Percentiles rank a stretch among this genome's conserved stretches.
Conservation (phyloP, 1,284 basidiomycete species). For the Puccinia horiana region DNA sequence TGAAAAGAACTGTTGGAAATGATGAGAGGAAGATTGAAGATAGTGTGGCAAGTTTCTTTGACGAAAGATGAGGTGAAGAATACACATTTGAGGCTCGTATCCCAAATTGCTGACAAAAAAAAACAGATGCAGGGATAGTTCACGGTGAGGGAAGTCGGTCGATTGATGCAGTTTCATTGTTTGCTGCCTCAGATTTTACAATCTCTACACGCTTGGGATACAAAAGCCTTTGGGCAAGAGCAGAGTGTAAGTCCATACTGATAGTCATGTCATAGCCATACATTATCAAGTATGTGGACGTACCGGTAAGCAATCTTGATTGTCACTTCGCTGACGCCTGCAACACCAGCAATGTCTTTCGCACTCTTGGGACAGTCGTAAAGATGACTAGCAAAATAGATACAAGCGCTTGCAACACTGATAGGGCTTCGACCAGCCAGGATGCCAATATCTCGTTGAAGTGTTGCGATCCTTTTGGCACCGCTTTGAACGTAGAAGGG, state of each 20-base stretch:
- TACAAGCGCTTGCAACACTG: constrained; percentile 91
- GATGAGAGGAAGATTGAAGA: neutral
- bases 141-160: constrained; percentile 31
- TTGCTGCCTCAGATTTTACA: neutral
- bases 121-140: neutral
- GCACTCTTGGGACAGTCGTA: constrained; percentile 74
- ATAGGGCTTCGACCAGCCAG: constrained; percentile 91
- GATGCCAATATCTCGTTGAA: constrained; percentile 78
- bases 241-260: no score
- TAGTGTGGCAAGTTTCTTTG: no score
- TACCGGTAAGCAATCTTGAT: constrained; percentile 70
- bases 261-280: neutral
- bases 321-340: constrained; percentile 93
- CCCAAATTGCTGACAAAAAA: no score
- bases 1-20: neutral
- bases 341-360: constrained; percentile 87
- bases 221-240: no score
- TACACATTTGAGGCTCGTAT: no score
- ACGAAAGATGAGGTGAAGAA: neutral
- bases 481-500: constrained; percentile 78
- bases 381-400: constrained; percentile 85
- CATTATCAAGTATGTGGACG: constrained; percentile 17
- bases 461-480: constrained; percentile 78
- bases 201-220: constrained; percentile 34
- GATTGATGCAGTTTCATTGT: constrained; percentile 17